Conservation (phyloP, 1,284 basidiomycete species). For the Boletellus deceptivus region DNA sequence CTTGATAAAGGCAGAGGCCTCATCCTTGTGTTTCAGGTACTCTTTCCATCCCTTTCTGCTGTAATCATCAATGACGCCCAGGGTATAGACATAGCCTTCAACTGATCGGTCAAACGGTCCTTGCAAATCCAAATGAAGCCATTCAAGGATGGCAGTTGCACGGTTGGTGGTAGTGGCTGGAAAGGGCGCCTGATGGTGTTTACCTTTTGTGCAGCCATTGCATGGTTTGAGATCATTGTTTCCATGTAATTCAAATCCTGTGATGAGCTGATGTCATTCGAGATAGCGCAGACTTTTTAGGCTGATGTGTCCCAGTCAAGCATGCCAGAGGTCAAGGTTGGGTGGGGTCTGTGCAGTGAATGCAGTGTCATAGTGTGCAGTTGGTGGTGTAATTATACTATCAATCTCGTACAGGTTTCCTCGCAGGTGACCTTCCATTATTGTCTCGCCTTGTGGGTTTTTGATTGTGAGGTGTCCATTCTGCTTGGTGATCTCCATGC, state of each 20-base stretch:
- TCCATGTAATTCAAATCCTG: conserved; percentile 3
- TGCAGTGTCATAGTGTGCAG: neutral
- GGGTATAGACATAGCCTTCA: conserved; percentile 3
- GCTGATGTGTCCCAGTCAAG: conserved; percentile 6
- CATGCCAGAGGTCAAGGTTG: conserved; percentile 15
- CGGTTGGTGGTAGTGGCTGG: neutral
- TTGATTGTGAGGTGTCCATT: neutral
- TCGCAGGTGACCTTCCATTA: neutral
- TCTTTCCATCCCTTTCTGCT: conserved; percentile 13
- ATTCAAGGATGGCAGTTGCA: neutral
- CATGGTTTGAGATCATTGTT: conserved; percentile 4
- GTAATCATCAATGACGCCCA: conserved; percentile 7
- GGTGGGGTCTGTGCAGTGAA: neutral
- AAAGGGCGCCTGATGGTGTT: conserved; percentile 9
- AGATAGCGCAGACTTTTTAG: conserved; percentile 3
- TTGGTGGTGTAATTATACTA: neutral
- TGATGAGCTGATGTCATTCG: conserved; percentile 5
- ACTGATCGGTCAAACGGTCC: conserved; percentile 5
- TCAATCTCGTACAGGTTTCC: conserved; percentile 1
- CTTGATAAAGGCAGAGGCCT: neutral
- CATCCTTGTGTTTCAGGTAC: conserved; percentile 8
- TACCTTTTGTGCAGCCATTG: conserved; percentile 10
- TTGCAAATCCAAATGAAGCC: conserved; percentile 11
- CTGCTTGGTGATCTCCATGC: conserved; percentile 1
- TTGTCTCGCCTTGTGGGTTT: neutral